These are phyloP conservation scores for Coemansia sp. DNA, from an alignment of 192 early-diverging fungal genomes.

Conservation along the genomic window DNA sequence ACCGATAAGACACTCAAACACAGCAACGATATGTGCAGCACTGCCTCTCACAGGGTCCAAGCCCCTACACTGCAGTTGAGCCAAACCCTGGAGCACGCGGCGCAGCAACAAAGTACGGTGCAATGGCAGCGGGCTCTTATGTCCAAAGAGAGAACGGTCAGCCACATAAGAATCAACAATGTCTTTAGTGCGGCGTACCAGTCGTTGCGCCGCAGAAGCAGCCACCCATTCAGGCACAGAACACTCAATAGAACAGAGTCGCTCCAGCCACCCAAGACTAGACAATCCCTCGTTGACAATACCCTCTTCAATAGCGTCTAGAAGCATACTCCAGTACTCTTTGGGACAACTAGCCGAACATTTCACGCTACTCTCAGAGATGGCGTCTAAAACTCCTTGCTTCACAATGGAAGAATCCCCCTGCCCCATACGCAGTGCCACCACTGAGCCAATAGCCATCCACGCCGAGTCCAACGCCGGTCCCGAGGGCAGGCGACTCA, in stretches of 20 bases:
- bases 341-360: background rate
- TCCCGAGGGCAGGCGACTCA: constrained; percentile 22
- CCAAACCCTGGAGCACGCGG: constrained; percentile 33
- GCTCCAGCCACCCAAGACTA: constrained; percentile 36
- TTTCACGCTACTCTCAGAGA: constrained; percentile 27
- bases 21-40: constrained; percentile 33
- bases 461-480: constrained; percentile 26
- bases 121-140: constrained; percentile 30
- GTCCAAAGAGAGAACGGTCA: constrained; percentile 33
- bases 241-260: background rate
- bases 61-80: constrained; percentile 26
- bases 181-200: constrained; percentile 35
- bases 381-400: constrained; percentile 29
- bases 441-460: constrained; percentile 29
- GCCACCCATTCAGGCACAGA: constrained; percentile 38
- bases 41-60: constrained; percentile 9
- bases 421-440: constrained; percentile 18
- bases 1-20: constrained; percentile 33
- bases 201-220: constrained; percentile 23
- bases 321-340: constrained; percentile 37
- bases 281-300: constrained; percentile 28
- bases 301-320: constrained; percentile 32
- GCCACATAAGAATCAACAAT: constrained; percentile 28
- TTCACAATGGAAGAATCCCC: too few species aligned
- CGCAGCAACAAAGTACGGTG: constrained; percentile 28